Conservation (phyloP, 306 rosid species). For the Arachis hypogaea region DNA sequence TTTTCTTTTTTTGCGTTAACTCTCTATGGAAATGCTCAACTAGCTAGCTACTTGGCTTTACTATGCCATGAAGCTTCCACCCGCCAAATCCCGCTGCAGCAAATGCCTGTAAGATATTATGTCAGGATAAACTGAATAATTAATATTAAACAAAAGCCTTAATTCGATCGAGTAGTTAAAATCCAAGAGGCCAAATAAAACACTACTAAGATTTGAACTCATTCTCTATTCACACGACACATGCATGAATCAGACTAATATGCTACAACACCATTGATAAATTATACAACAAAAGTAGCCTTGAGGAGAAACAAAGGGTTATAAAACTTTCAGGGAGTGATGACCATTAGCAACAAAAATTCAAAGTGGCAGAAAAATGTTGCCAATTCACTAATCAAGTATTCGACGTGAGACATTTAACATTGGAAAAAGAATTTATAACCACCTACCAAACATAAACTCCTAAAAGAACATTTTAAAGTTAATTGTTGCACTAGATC, state of each 20-base stretch:
- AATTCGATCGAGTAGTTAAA: neutral
- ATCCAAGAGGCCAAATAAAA: neutral
- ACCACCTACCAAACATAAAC: slow-evolving; percentile 9
- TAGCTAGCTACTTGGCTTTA: slow-evolving; percentile 69
- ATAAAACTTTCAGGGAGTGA: neutral
- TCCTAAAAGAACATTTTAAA: neutral
- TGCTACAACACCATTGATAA: neutral
- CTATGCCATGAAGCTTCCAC: slow-evolving; percentile 94
- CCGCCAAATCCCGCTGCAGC: slow-evolving; percentile 91
- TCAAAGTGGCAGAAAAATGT: neutral
- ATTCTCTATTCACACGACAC: neutral
- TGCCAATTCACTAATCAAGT: neutral
- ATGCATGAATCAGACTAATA: neutral
- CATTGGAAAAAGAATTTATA: neutral
- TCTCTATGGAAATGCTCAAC: slow-evolving; percentile 18
- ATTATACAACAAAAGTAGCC: neutral
- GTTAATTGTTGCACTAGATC: neutral
- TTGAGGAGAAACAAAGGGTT: neutral
- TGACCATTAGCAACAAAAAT: neutral
- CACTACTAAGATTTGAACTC: slow-evolving; percentile 3
- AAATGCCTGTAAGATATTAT: slow-evolving; percentile 68
- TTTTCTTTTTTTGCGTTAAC: neutral
- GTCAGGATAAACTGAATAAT: slow-evolving; percentile 36
- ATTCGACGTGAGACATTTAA: neutral
- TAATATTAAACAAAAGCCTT: slow-evolving; percentile 14